These are phyloP conservation scores for Ensete glaucum DNA, from an alignment of 176 grass and related monocot species.

Conservation along the genomic window DNA sequence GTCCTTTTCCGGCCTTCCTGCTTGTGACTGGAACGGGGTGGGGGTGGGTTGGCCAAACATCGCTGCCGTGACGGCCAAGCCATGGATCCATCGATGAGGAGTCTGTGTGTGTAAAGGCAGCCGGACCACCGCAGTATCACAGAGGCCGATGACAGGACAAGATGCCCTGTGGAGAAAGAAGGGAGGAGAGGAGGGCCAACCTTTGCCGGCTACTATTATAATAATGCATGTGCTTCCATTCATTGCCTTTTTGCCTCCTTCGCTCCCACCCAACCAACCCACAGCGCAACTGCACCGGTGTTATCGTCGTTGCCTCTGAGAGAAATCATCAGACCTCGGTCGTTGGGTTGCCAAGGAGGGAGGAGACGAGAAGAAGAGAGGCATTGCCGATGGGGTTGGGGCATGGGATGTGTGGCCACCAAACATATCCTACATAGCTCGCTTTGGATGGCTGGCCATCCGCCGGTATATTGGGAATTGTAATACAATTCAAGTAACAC, in stretches of 20 bases:
- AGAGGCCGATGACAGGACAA: background rate
- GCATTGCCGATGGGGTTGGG: too few relatives aligned
- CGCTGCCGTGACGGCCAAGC: background rate
- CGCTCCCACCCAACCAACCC: background rate
- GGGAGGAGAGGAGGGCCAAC: too few relatives aligned
- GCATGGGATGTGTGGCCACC: too few relatives aligned
- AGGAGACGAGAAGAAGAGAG: too few relatives aligned
- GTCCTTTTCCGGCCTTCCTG: background rate
- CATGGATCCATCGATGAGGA: background rate
- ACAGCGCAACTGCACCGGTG: background rate
- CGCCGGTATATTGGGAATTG: too few relatives aligned
- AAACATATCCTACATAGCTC: too few relatives aligned
- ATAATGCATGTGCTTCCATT: conserved; percentile 6
- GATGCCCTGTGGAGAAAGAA: background rate
- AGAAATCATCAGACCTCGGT: too few relatives aligned
- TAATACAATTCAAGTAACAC: too few relatives aligned
- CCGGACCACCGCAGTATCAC: background rate
- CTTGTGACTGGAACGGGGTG: background rate
- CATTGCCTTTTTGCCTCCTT: conserved; percentile 1
- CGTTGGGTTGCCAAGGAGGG: too few relatives aligned
- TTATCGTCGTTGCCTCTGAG: too few relatives aligned
- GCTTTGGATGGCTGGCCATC: too few relatives aligned
- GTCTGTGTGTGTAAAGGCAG: background rate
- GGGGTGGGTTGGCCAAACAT: background rate
- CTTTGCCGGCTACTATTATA: too few relatives aligned